Conservation (phyloP, 2,329 filamentous ascomycete genomes). For the Plectosphaerella cucumerina region DNA sequence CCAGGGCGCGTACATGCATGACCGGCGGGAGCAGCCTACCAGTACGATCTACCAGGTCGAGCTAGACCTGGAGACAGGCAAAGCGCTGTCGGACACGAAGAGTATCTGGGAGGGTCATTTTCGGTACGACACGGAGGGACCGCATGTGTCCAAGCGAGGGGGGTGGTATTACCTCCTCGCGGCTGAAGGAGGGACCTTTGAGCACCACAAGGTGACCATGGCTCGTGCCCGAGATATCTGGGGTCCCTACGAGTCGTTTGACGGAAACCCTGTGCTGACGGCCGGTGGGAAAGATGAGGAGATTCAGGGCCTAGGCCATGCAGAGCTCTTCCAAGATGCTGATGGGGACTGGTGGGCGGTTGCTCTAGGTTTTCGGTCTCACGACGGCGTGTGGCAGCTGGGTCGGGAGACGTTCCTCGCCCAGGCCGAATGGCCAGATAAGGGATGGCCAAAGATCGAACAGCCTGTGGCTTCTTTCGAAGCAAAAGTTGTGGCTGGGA, state of each 20-base stretch:
- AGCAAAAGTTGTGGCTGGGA: neutral
- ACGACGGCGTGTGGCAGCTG: slow-evolving; percentile 16
- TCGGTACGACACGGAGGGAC: slow-evolving; percentile 33
- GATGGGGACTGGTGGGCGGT: slow-evolving; percentile 16
- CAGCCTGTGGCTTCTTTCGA: neutral
- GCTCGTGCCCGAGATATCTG: slow-evolving; percentile 16
- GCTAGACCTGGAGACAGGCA: slow-evolving; percentile 14
- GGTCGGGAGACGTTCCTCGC: slow-evolving; percentile 29
- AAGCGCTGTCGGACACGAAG: slow-evolving; percentile 12
- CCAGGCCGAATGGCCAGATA: slow-evolving; percentile 18
- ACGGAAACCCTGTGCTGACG: slow-evolving; percentile 27
- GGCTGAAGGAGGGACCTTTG: slow-evolving; percentile 39
- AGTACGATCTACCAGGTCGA: slow-evolving; percentile 11
- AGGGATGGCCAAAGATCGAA: slow-evolving; percentile 9
- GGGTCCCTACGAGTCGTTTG: slow-evolving; percentile 23
- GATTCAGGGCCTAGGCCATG: slow-evolving; percentile 18
- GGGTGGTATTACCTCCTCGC: slow-evolving; percentile 44
- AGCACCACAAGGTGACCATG: slow-evolving; percentile 19
- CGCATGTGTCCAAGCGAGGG: slow-evolving; percentile 38
- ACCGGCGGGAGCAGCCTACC: slow-evolving; percentile 17
- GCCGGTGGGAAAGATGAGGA: slow-evolving; percentile 22
- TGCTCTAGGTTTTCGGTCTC: slow-evolving; percentile 6
- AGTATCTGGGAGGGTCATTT: slow-evolving; percentile 9
- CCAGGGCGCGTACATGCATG: slow-evolving; percentile 6
- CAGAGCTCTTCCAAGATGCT: slow-evolving; percentile 18